phyloP scores from a whole-genome alignment of 495 filamentous ascomycete genomes.

The Aspergillus affinis region DNA sequence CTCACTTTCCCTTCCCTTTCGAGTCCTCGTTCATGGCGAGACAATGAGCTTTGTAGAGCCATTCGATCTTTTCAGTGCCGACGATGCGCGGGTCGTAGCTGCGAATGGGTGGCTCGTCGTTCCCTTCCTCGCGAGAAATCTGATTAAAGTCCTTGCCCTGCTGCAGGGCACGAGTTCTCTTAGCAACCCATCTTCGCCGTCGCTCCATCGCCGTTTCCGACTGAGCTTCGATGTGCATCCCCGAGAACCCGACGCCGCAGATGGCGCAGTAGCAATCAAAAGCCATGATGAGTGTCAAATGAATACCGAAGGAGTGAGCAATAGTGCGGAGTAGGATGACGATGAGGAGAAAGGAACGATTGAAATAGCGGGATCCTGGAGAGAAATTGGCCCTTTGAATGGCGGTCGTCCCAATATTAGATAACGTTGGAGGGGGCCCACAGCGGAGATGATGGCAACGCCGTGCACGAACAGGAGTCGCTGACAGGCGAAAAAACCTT shows the following conservation, averaged over 20 bases:
- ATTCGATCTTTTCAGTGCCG: slow-evolving; percentile 15
- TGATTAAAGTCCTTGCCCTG: slow-evolving; percentile 8
- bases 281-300: slow-evolving; percentile 12
- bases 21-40: slow-evolving; percentile 12
- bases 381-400: not conserved
- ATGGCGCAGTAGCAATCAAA: slow-evolving; percentile 28
- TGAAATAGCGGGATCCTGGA: not conserved
- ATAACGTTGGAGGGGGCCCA: not conserved
- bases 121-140: slow-evolving; percentile 6
- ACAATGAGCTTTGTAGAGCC: slow-evolving; percentile 23
- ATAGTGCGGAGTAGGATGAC: not conserved
- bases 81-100: slow-evolving; percentile 26
- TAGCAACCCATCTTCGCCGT: slow-evolving; percentile 22
- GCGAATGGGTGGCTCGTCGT: slow-evolving; percentile 15
- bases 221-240: slow-evolving; percentile 20
- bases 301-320: not conserved
- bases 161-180: slow-evolving; percentile 18
- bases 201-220: slow-evolving; percentile 20
- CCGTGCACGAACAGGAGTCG: not conserved
- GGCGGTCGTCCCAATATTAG: not conserved
- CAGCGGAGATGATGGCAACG: not conserved
- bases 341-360: not conserved
- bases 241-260: slow-evolving; percentile 24
- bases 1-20: slow-evolving; percentile 15
- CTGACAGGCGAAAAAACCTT: not conserved